phyloP scores from a whole-genome alignment of 306 rosid species.

The Prunus persica region DNA sequence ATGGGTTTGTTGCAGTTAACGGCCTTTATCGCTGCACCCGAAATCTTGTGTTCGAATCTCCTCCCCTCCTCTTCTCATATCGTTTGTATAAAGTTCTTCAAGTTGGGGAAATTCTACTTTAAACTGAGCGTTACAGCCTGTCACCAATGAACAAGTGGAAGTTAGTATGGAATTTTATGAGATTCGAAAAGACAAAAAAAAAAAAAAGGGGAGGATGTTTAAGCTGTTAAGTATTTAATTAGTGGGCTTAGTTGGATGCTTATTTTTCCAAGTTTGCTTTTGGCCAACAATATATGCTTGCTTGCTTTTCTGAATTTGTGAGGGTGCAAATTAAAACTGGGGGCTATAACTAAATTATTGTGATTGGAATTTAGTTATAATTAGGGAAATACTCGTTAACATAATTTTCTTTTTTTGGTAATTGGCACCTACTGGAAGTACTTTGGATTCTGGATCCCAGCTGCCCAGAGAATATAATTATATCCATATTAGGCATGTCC shows the following conservation, averaged over 20 bases:
- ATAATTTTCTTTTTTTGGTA: not conserved
- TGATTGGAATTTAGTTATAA: not conserved
- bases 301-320: not conserved
- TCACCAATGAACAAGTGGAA: conserved; percentile 6
- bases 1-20: too few species aligned
- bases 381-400: not conserved
- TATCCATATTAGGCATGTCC: not conserved
- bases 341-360: not conserved
- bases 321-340: not conserved
- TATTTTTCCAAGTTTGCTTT: not conserved
- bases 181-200: not conserved
- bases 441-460: not conserved
- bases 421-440: too few species aligned
- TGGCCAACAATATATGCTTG: not conserved
- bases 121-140: conserved; percentile 22
- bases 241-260: not conserved
- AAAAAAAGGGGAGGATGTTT: not conserved
- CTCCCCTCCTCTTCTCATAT: too few species aligned
- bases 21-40: too few species aligned
- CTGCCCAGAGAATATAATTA: not conserved
- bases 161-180: not conserved
- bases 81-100: too few species aligned
- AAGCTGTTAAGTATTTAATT: not conserved
- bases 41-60: too few species aligned
- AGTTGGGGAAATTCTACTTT: not conserved